phyloP scores from a whole-genome alignment of 495 filamentous ascomycete genomes.

The Bacidia gigantensis region DNA sequence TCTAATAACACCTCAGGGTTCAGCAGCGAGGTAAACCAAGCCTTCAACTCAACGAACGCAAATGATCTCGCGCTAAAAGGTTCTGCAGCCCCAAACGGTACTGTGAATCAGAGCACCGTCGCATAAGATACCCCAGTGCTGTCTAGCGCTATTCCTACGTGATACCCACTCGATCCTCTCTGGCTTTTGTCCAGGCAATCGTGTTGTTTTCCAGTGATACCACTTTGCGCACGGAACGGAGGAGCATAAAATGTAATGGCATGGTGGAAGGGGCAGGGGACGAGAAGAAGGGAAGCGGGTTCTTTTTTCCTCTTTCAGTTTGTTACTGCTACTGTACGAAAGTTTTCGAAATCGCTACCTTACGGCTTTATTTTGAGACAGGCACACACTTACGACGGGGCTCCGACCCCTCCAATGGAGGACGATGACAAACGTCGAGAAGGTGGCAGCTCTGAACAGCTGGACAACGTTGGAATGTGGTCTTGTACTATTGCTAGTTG shows the following conservation, averaged over 20 bases:
- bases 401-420: slow-evolving; percentile 7
- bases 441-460: neutral
- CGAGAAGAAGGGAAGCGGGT: neutral
- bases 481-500: neutral
- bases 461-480: neutral
- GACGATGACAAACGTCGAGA: slow-evolving; percentile 4
- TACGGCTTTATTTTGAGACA: no score
- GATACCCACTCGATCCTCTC: slow-evolving; percentile 12
- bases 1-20: slow-evolving; percentile 30
- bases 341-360: no score
- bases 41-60: slow-evolving; percentile 26
- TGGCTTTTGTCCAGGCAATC: slow-evolving; percentile 5
- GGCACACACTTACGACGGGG: neutral
- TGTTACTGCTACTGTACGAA: no score
- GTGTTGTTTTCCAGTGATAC: slow-evolving; percentile 26
- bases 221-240: slow-evolving; percentile 23
- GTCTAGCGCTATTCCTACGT: slow-evolving; percentile 26
- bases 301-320: neutral
- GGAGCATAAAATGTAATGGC: slow-evolving; percentile 16
- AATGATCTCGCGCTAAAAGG: slow-evolving; percentile 18
- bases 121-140: slow-evolving; percentile 36
- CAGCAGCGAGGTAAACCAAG: slow-evolving; percentile 41
- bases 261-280: slow-evolving; percentile 12
- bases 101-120: slow-evolving; percentile 12
- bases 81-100: slow-evolving; percentile 12